Percentiles rank a stretch among this genome's conserved stretches.
These are phyloP conservation scores for Somion occarium DNA, from an alignment of 1,284 basidiomycete species.

Conservation along the genomic window DNA sequence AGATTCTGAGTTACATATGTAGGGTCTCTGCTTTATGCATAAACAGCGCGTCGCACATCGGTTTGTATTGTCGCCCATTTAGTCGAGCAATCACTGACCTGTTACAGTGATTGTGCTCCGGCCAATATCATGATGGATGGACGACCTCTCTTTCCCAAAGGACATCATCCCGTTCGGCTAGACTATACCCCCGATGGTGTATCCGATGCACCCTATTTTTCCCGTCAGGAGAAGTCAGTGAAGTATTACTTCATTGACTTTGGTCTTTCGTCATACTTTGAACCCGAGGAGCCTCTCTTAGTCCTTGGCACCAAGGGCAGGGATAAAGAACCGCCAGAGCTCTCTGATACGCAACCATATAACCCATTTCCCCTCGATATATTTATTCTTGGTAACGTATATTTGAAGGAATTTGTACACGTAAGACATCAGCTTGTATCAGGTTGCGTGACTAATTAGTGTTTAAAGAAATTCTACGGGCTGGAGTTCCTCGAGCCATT, in stretches of 20 bases:
- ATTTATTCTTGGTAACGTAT: slow-evolving; percentile 23
- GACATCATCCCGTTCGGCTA: slow-evolving; percentile 13
- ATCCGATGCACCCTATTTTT: slow-evolving; percentile 6
- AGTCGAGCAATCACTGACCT: background rate
- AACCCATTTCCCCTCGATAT: slow-evolving; percentile 29
- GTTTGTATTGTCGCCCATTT: slow-evolving; percentile 16
- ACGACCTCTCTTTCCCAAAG: slow-evolving; percentile 12
- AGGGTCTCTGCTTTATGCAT: slow-evolving; percentile 39
- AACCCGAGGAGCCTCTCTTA: background rate
- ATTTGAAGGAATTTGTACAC: slow-evolving; percentile 16
- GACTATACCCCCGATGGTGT: background rate
- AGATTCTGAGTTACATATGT: background rate
- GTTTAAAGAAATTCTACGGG: background rate
- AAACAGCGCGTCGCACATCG: slow-evolving; percentile 33
- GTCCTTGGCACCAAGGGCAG: slow-evolving; percentile 16
- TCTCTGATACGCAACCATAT: slow-evolving; percentile 20
- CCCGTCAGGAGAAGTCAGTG: slow-evolving; percentile 20
- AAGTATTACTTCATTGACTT: slow-evolving; percentile 33
- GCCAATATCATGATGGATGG: slow-evolving; percentile 20
- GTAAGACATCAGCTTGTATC: slow-evolving; percentile 12
- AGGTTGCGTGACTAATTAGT: background rate
- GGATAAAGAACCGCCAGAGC: slow-evolving; percentile 25
- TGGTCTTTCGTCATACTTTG: slow-evolving; percentile 25
- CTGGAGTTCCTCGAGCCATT: slow-evolving; percentile 15
- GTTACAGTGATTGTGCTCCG: slow-evolving; percentile 8